phyloP scores from a whole-genome alignment of 2,329 filamentous ascomycete genomes.

The Ceratocystis eucalypticola region DNA sequence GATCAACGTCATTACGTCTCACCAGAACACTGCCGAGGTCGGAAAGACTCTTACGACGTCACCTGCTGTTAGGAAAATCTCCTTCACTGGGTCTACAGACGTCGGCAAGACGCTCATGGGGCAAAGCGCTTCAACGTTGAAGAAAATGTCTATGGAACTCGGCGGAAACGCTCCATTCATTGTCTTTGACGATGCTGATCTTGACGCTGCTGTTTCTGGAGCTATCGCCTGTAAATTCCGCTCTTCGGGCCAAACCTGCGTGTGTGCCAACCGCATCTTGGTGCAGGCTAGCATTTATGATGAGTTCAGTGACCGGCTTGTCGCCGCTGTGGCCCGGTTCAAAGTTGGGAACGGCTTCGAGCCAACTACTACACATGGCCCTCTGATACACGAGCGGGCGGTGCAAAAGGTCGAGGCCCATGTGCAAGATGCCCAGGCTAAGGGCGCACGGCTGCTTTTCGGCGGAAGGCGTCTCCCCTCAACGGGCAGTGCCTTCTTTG shows the following conservation, averaged over 20 bases:
- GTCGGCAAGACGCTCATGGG: constrained; percentile 72
- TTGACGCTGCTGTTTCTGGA: constrained; percentile 71
- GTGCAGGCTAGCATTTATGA: constrained; percentile 69
- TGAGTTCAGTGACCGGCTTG: constrained; percentile 53
- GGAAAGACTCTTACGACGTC: constrained; percentile 59
- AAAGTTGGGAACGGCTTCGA: constrained; percentile 64
- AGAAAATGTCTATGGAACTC: constrained; percentile 74
- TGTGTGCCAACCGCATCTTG: constrained; percentile 75
- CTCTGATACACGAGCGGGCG: constrained; percentile 73
- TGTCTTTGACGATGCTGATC: constrained; percentile 87
- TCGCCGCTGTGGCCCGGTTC: constrained; percentile 59
- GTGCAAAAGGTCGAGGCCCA: constrained; percentile 66
- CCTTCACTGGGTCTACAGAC: constrained; percentile 71
- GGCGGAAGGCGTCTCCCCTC: constrained; percentile 64
- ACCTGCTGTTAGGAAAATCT: constrained; percentile 71
- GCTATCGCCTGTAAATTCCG: constrained; percentile 85
- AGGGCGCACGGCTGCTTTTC: constrained; percentile 61
- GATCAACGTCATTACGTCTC: constrained; percentile 72
- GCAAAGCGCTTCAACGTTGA: constrained; percentile 71
- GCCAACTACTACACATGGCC: constrained; percentile 60
- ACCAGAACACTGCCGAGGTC: constrained; percentile 66
- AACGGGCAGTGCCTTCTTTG: constrained; percentile 74
- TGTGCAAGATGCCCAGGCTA: constrained; percentile 62
- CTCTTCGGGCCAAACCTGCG: constrained; percentile 88
- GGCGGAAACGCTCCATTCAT: constrained; percentile 95